Percentiles rank a stretch among this genome's conserved stretches.
Conservation (phyloP, 176 grass and related monocot species). For the Puccinellia tenuiflora region DNA sequence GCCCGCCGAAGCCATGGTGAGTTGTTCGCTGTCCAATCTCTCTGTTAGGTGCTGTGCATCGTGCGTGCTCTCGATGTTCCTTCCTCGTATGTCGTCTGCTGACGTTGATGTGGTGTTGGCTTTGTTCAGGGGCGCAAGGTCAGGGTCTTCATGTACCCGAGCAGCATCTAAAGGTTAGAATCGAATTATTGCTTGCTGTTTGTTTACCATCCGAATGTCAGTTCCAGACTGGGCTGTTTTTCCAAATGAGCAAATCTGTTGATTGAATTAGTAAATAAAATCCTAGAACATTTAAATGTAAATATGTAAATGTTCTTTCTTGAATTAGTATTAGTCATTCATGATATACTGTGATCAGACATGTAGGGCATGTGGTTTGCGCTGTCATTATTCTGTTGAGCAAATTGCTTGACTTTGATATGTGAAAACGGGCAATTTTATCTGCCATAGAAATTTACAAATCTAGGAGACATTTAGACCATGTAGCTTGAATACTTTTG, state of each 20-base stretch:
- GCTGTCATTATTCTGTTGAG: neutral
- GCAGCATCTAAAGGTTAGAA: slow-evolving; percentile 68
- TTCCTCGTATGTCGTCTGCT: neutral
- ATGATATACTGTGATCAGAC: neutral
- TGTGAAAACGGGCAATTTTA: neutral
- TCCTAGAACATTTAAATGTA: too few relatives aligned
- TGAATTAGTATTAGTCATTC: neutral
- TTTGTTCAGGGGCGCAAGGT: slow-evolving; percentile 60
- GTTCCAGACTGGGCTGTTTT: neutral
- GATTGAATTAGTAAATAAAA: too few relatives aligned
- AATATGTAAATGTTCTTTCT: too few relatives aligned
- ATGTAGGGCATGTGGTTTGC: neutral
- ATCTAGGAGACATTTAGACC: neutral
- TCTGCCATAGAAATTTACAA: fast-evolving
- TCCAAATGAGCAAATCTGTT: neutral
- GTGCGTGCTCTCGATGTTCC: neutral
- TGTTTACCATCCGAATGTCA: neutral
- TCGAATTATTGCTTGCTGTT: neutral
- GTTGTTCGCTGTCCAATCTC: neutral
- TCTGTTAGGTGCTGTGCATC: neutral
- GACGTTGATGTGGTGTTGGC: neutral
- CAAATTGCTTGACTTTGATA: neutral
- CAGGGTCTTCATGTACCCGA: slow-evolving; percentile 85
- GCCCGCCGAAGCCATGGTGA: slow-evolving; percentile 61
- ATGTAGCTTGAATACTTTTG: neutral